These are phyloP conservation scores for Raphidocelis subcapitata DNA, from an alignment of 139 green algal genomes.

Conservation along the genomic window DNA sequence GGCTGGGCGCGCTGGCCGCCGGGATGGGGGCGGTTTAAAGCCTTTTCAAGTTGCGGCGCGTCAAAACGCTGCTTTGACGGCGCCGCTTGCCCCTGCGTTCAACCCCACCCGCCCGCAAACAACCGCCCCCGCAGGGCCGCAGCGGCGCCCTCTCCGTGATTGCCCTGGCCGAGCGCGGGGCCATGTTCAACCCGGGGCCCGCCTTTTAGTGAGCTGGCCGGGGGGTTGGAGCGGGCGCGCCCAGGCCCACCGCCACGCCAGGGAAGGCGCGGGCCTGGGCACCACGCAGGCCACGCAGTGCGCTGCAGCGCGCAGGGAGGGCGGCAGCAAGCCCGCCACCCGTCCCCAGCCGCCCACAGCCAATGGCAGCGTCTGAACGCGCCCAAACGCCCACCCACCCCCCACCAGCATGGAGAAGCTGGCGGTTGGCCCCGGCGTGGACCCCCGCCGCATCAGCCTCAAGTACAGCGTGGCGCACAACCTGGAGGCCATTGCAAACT, in stretches of 20 bases:
- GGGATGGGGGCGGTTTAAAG: too few relatives aligned
- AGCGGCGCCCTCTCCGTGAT: conserved; percentile 70
- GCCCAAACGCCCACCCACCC: background rate
- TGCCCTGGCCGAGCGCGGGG: conserved; percentile 69
- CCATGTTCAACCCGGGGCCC: conserved; percentile 76
- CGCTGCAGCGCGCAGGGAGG: too few relatives aligned
- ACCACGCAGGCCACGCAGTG: too few relatives aligned
- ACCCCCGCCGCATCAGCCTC: conserved; percentile 49
- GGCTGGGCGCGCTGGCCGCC: too few relatives aligned
- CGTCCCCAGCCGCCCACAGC: too few relatives aligned
- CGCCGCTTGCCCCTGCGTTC: too few relatives aligned
- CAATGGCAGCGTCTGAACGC: background rate
- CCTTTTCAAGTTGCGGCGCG: background rate
- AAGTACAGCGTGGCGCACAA: conserved; percentile 61
- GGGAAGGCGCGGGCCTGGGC: too few relatives aligned
- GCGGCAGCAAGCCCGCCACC: too few relatives aligned
- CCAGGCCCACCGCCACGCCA: too few relatives aligned
- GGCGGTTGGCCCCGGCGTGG: conserved; percentile 57
- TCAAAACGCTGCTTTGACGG: too few relatives aligned
- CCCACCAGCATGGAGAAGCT: conserved; percentile 71
- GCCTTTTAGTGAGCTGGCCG: conserved; percentile 72
- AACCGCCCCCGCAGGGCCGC: conserved; percentile 13
- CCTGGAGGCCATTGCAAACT: conserved; percentile 57
- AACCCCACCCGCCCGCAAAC: too few relatives aligned
- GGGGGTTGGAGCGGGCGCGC: too few relatives aligned